Base-by-base conservation (phyloP, 805 yeast genomes). In the Hyphopichia homilentoma region DNA sequence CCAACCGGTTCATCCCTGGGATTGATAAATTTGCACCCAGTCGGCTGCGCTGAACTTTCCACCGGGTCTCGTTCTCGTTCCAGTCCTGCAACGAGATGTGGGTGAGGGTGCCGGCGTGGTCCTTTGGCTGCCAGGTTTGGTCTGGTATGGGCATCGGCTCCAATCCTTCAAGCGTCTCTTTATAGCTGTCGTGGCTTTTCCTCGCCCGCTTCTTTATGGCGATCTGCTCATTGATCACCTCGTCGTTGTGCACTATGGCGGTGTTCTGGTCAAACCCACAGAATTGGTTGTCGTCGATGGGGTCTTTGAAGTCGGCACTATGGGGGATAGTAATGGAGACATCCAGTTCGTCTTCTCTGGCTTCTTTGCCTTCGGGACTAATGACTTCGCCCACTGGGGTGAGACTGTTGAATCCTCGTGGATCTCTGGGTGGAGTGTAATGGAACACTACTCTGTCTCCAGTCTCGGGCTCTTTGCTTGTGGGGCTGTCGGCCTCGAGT, bases 1-100 rank as follows among this genome's bases (percentile, higher is more conserved):
- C 48, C 8, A 52, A 25, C 22, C 51, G 32, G 13, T 37, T 40
- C 8, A 50, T 35, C 3, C 50, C 53, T 5, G 47, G 39, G 6
- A 41, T 33, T 27, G 39, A 45, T 4, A 41, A 28, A 31, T 43
- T 49, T n/a, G 28, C 57, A 25, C 51, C 54, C 6, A 54, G 43
- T 28, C 52, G 44, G 21, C 45, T 35, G 15, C 58, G 34, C 4
- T 38, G 30, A 25, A 50, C 50, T 8, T 45, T 37, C 52, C 64
- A 63, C 4, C 37, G 22, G 13, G 47, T 43, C 15, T 46, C 34
- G 29, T 50, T 46, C 5, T 36, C 42, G 16, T 58, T 54, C 70
- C 70, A 64, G 15, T 60, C 58, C 12, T 57, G 43, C 7, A 54
- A 43, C 6, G 62, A 50, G 12, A 63, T 55, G 33, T 48, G 51